These are phyloP conservation scores for Irpex sp. DNA, from an alignment of 1,284 basidiomycete species.

Conservation along the genomic window DNA sequence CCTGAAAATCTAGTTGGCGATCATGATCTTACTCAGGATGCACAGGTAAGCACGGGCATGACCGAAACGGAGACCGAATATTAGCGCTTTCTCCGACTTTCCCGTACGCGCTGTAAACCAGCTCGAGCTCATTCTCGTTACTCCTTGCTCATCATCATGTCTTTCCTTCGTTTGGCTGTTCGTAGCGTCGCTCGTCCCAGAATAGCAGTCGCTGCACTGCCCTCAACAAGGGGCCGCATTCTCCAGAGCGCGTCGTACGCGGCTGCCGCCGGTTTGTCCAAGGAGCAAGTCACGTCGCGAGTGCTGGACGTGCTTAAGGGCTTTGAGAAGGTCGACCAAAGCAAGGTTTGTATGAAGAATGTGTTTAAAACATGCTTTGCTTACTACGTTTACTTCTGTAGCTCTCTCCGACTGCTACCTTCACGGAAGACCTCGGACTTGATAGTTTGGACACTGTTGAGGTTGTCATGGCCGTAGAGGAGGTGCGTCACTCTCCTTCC, in stretches of 20 bases:
- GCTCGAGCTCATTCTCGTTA: slow-evolving; percentile 8
- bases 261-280: slow-evolving; percentile 69
- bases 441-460: slow-evolving; percentile 98
- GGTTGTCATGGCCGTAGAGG: slow-evolving; percentile 99
- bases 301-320: slow-evolving; percentile 89
- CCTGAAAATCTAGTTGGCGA: neutral
- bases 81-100: neutral
- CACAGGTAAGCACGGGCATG: slow-evolving; percentile 4
- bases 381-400: slow-evolving; percentile 29
- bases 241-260: slow-evolving; percentile 65
- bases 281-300: slow-evolving; percentile 77
- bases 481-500: slow-evolving; percentile 49
- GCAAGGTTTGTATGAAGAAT: slow-evolving; percentile 56
- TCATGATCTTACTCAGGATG: neutral
- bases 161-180: slow-evolving; percentile 38
- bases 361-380: slow-evolving; percentile 4
- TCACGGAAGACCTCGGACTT: slow-evolving; percentile 87
- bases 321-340: slow-evolving; percentile 91
- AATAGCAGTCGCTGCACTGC: slow-evolving; percentile 27
- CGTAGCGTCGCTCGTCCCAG: slow-evolving; percentile 29
- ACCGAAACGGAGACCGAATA: slow-evolving; percentile 9
- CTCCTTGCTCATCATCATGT: slow-evolving; percentile 30
- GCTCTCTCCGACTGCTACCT: slow-evolving; percentile 76
- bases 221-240: slow-evolving; percentile 28
- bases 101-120: slow-evolving; percentile 3